These are phyloP conservation scores for Tulasnella sp. DNA, from an alignment of 768 basidiomycete species.

Conservation along the genomic window DNA sequence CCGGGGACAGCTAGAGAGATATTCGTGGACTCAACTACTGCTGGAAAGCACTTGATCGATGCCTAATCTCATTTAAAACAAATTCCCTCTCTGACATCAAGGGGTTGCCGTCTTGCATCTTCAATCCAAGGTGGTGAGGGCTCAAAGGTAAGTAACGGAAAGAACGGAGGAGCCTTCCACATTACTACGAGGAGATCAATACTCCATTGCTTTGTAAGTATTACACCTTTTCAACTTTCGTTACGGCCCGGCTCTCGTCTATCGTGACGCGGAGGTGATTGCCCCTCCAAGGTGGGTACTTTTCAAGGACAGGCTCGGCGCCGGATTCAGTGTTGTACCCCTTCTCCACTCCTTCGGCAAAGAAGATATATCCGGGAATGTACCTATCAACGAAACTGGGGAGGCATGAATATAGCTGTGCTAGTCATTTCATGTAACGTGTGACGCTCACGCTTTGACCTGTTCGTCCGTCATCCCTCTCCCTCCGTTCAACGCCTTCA, in stretches of 20 bases:
- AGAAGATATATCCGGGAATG: slow-evolving; percentile 92
- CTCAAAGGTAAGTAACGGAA: not conserved
- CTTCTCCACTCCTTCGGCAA: slow-evolving; percentile 58
- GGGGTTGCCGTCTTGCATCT: too few species aligned
- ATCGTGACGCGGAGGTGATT: slow-evolving; percentile 15
- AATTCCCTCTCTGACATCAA: too few species aligned
- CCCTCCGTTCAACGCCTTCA: slow-evolving; percentile 85
- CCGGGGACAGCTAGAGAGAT: too few species aligned
- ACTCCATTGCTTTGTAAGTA: not conserved
- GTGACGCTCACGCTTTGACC: slow-evolving; percentile 55
- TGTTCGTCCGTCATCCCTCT: slow-evolving; percentile 85
- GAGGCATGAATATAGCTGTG: slow-evolving; percentile 23
- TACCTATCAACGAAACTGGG: slow-evolving; percentile 87
- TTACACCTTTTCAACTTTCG: slow-evolving; percentile 6
- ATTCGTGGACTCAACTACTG: too few species aligned
- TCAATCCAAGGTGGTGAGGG: too few species aligned
- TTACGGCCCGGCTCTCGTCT: slow-evolving; percentile 8
- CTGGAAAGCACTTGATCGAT: too few species aligned
- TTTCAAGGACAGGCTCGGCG: not conserved
- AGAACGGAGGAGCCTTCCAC: not conserved
- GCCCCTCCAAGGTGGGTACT: slow-evolving; percentile 26
- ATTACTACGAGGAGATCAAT: not conserved
- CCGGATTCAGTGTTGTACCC: slow-evolving; percentile 10
- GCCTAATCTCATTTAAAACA: too few species aligned
- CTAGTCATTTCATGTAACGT: not conserved